Evolutionary conservation across 2,329 filamentous ascomycete genomes (phyloP).

Genomic region (Fusarium begoniae): DNA sequence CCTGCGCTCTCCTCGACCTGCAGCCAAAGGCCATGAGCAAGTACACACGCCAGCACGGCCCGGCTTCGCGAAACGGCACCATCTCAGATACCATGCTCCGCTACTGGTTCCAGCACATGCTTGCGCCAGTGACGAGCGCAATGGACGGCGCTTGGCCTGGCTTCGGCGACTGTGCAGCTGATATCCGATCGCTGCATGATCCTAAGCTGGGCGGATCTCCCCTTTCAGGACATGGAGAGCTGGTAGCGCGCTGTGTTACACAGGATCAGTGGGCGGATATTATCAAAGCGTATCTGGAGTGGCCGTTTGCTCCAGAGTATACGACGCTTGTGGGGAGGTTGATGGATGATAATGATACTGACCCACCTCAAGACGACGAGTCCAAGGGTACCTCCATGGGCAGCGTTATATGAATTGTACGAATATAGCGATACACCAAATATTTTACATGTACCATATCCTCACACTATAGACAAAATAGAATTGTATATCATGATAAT

Average conservation of each 20-base stretch:
- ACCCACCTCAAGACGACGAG: constrained; percentile 39
- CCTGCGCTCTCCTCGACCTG: constrained; percentile 71
- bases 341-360: constrained; percentile 41
- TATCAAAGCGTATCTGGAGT: constrained; percentile 67
- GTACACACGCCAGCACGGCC: constrained; percentile 58
- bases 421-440: neutral
- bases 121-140: constrained; percentile 55
- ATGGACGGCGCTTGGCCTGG: constrained; percentile 68
- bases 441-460: constrained; percentile 7
- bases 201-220: constrained; percentile 56
- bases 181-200: constrained; percentile 61
- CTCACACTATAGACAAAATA: neutral
- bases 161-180: constrained; percentile 60
- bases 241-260: constrained; percentile 61
- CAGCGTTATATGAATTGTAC: neutral
- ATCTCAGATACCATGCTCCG: constrained; percentile 60
- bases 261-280: constrained; percentile 66
- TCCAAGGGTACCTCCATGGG: constrained; percentile 29
- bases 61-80: constrained; percentile 56
- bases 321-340: constrained; percentile 57
- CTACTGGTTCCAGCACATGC: constrained; percentile 53
- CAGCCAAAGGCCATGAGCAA: constrained; percentile 66
- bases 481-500: constrained; percentile 1
- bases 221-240: constrained; percentile 49
- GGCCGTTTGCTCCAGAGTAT: constrained; percentile 69